Conservation (phyloP, 768 basidiomycete species). For the Hydnomerulius pinastri region DNA sequence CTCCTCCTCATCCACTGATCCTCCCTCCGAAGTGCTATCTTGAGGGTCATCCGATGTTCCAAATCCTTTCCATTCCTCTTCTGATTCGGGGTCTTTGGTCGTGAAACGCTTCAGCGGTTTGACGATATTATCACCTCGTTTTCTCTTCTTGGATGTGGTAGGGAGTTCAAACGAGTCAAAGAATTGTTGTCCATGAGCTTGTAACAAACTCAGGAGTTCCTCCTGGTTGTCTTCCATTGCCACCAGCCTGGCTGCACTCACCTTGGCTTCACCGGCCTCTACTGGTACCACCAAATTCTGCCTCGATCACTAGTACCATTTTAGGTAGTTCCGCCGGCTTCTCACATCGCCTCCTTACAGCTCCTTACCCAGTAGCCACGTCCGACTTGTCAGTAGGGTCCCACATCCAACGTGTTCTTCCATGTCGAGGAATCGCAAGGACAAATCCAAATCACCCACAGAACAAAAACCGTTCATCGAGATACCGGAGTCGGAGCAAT, state of each 20-base stretch:
- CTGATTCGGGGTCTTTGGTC: conserved; percentile 22
- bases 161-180: conserved; percentile 40
- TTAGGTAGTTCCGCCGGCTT: too few relatives aligned
- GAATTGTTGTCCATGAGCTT: conserved; percentile 51
- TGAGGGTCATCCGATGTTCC: conserved; percentile 4
- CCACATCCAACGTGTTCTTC: too few relatives aligned
- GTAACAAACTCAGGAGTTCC: conserved; percentile 40
- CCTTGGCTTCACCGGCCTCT: too few relatives aligned
- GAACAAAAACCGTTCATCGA: conserved; percentile 36
- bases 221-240: conserved; percentile 26
- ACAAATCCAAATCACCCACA: conserved; percentile 8
- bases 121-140: conserved; percentile 21
- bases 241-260: conserved; percentile 8
- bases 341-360: conserved; percentile 3
- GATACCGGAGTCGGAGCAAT: conserved; percentile 75
- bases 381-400: too few relatives aligned
- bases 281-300: too few relatives aligned
- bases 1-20: conserved; percentile 21
- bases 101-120: background rate
- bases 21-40: background rate
- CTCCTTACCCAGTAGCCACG: too few relatives aligned
- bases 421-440: conserved; percentile 35
- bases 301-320: background rate
- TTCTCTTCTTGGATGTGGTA: conserved; percentile 21
- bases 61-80: conserved; percentile 48